These are phyloP conservation scores for Litchi chinensis DNA, from an alignment of 345 rosid species.

Conservation along the genomic window DNA sequence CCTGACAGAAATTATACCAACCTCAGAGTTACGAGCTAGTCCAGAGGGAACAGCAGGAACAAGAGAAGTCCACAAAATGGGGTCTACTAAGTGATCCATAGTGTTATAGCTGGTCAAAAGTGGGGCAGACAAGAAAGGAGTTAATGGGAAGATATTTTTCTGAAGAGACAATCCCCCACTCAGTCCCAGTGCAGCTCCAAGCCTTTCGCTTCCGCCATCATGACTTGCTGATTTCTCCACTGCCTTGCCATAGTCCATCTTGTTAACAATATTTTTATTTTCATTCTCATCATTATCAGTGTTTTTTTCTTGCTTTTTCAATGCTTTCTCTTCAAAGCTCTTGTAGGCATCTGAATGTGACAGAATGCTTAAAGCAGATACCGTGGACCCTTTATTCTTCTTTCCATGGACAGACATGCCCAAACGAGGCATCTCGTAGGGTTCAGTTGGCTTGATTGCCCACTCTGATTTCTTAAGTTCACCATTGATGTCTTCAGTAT, in stretches of 20 bases:
- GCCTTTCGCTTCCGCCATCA: conserved; percentile 47
- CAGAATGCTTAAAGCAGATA: conserved; percentile 79
- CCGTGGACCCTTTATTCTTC: conserved; percentile 49
- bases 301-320: conserved; percentile 59
- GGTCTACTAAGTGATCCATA: conserved; percentile 74
- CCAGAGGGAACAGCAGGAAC: conserved; percentile 72
- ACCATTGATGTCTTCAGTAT: conserved; percentile 60
- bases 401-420: conserved; percentile 52
- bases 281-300: conserved; percentile 77
- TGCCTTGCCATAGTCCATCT: conserved; percentile 78
- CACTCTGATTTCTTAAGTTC: conserved; percentile 81
- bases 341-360: conserved; percentile 84
- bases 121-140: conserved; percentile 86
- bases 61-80: conserved; percentile 82
- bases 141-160: conserved; percentile 72
- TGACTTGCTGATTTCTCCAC: conserved; percentile 64
- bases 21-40: conserved; percentile 71
- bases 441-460: conserved; percentile 70
- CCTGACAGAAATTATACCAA: conserved; percentile 30
- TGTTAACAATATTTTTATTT: conserved; percentile 67
- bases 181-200: conserved; percentile 61
- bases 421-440: conserved; percentile 83
- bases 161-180: conserved; percentile 70
- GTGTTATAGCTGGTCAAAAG: conserved; percentile 76
- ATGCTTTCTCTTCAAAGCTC: conserved; percentile 78